These are phyloP conservation scores for Phytopythium helicoides DNA, from an alignment of 352 stramenopile species.

Conservation along the genomic window DNA sequence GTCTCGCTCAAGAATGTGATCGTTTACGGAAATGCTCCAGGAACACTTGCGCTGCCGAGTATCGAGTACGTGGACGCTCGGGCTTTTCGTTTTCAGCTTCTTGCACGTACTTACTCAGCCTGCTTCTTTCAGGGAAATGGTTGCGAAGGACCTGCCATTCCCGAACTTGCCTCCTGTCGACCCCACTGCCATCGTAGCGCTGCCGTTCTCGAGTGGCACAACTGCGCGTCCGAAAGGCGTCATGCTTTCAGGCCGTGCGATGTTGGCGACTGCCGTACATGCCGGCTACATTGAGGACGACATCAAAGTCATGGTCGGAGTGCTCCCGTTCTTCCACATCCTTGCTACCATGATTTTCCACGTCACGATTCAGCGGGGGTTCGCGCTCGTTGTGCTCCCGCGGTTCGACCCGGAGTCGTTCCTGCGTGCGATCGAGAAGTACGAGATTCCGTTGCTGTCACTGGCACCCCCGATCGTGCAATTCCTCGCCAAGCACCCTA, in stretches of 20 bases:
- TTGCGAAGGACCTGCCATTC: constrained; percentile 15
- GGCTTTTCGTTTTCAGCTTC: background rate
- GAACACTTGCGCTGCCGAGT: constrained; percentile 7
- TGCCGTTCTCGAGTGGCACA: constrained; percentile 94
- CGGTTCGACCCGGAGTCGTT: constrained; percentile 91
- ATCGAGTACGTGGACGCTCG: constrained; percentile 22
- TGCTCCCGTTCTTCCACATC: constrained; percentile 96
- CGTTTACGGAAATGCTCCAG: constrained; percentile 20
- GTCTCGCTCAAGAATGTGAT: constrained; percentile 17
- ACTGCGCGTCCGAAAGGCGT: constrained; percentile 86
- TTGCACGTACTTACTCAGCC: background rate
- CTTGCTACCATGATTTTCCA: constrained; percentile 87
- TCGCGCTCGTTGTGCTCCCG: constrained; percentile 81
- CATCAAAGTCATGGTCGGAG: constrained; percentile 26
- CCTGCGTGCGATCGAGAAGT: constrained; percentile 68
- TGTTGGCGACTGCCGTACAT: constrained; percentile 74
- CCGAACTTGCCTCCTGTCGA: constrained; percentile 12
- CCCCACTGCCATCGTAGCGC: constrained; percentile 13
- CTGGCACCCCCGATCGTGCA: constrained; percentile 83
- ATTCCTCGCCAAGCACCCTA: constrained; percentile 76
- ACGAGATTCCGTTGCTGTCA: constrained; percentile 27
- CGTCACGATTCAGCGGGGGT: constrained; percentile 71
- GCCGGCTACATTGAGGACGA: constrained; percentile 34
- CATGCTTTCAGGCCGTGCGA: constrained; percentile 82
- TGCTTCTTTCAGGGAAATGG: constrained; percentile 7